Percentiles rank a stretch among this genome's conserved stretches.
Evolutionary conservation across 768 basidiomycete genomes (phyloP).

Genomic region (Boletus subcaerulescens): DNA sequence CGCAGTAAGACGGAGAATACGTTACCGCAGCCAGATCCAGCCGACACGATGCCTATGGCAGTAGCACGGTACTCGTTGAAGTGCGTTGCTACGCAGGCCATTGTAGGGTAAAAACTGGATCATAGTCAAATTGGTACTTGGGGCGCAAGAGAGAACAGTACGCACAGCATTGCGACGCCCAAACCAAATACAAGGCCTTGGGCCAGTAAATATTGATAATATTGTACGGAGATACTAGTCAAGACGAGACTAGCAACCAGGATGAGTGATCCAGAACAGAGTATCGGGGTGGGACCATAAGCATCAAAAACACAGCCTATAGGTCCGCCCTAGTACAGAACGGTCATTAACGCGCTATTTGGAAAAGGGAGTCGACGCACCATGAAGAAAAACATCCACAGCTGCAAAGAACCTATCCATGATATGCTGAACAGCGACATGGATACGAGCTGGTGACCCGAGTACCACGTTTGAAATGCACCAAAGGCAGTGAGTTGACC

Average conservation of each 20-base stretch:
- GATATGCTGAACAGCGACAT: conserved; percentile 56
- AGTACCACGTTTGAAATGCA: conserved; percentile 69
- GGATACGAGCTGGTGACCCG: conserved; percentile 51
- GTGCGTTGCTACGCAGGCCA: conserved; percentile 64
- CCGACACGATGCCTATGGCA: conserved; percentile 65
- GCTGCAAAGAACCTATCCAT: conserved; percentile 69
- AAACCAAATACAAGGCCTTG: conserved; percentile 68
- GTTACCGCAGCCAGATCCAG: conserved; percentile 65
- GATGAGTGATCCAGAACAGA: conserved; percentile 49
- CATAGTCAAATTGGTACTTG: conserved; percentile 3
- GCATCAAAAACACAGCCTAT: conserved; percentile 60
- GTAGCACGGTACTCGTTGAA: conserved; percentile 66
- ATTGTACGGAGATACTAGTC: conserved; percentile 55
- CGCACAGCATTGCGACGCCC: conserved; percentile 62
- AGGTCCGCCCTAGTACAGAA: conserved; percentile 49
- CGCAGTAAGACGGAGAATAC: conserved; percentile 8
- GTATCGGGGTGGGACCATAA: conserved; percentile 54
- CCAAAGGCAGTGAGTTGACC: conserved; percentile 73
- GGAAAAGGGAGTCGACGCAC: conserved; percentile 36
- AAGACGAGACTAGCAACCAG: conserved; percentile 53
- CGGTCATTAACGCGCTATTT: not conserved
- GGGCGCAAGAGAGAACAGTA: conserved; percentile 7
- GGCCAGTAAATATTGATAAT: conserved; percentile 58
- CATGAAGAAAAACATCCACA: conserved; percentile 69
- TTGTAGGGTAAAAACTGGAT: conserved; percentile 65